These are phyloP conservation scores for Tolypocladium nubicola DNA, from an alignment of 2,329 filamentous ascomycete species.

Conservation along the genomic window DNA sequence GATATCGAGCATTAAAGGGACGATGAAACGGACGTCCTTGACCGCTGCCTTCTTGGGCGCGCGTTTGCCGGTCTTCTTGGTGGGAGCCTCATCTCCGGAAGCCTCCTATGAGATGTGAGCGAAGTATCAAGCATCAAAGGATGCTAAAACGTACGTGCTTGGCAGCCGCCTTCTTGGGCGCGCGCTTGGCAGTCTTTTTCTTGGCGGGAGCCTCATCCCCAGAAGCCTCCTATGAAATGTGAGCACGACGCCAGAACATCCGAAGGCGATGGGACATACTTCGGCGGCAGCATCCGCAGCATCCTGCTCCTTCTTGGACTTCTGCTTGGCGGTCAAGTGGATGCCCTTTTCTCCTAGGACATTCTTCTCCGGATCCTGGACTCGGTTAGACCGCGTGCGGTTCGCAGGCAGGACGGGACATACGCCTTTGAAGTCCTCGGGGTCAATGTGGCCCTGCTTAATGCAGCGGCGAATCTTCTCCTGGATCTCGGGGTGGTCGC, in stretches of 20 bases:
- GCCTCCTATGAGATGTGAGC: neutral
- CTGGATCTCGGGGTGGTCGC: conserved; percentile 48
- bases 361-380: conserved; percentile 65
- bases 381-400: neutral
- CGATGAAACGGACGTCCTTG: neutral
- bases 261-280: conserved; percentile 5
- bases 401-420: conserved; percentile 22
- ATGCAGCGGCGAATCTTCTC: conserved; percentile 66
- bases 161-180: neutral
- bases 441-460: conserved; percentile 67
- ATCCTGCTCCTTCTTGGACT: conserved; percentile 21
- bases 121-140: neutral
- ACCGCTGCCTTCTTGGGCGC: no score
- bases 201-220: conserved; percentile 16
- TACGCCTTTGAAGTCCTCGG: conserved; percentile 84
- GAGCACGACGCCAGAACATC: conserved; percentile 3
- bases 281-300: conserved; percentile 11
- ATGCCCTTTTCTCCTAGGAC: conserved; percentile 56
- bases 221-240: conserved; percentile 14
- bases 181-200: conserved; percentile 15
- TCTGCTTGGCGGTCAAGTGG: conserved; percentile 31
- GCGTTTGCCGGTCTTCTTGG: conserved; percentile 8
- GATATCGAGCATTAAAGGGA: neutral
- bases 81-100: conserved; percentile 8
- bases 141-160: neutral